Base-by-base conservation (phyloP, 2,329 filamentous ascomycete genomes). In the Pseudocercospora cruenta region DNA sequence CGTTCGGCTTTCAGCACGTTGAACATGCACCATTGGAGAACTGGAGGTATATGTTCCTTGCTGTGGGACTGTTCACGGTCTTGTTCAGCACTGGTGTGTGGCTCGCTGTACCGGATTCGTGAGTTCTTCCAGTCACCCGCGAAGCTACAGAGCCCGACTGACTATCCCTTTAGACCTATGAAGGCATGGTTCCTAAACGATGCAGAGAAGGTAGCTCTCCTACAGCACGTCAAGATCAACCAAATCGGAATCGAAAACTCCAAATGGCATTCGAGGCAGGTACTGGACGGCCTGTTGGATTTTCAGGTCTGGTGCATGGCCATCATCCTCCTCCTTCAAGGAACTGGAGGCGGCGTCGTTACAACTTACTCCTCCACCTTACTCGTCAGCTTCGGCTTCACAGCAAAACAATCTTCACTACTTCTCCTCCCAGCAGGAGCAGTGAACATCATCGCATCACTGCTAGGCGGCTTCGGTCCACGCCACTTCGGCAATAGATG, bases 351-450 rank as follows among this genome's bases (percentile, higher is more conserved):
- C 47, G 80, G 80, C 21, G 80, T 78, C 0, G 76, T 82, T 2
- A 77, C 75, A 2, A 77, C 75, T 1, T 82, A 69, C 62, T 68
- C 70, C 22, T 69, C 73, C 1, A 74, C 69, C 6, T 65, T 76
- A 36, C 72, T 76, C 61, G 69, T 65, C 22, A 59, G 60, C 9
- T 74, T 76, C 43, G 73, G 73, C 5, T 76, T 72, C 64, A 68
- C 61, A 33, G 58, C 66, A 21, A 70, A 71, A 55, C 45, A 68
- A 8, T 66, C 75, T 1, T 72, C 75, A 8, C 66, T 78, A 0
- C 69, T 78, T 0, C 19, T 91, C 82, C 75, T 93, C 87, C 0
- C 82, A 70, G 60, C 89, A 83, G 1, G 95, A 76, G 64, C 83
- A 80, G 21, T 83, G 73, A 45, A 79, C 79, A 69, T 85, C 80